These are phyloP conservation scores for Sparassis latifolia DNA, from an alignment of 1,284 basidiomycete species.

Conservation along the genomic window DNA sequence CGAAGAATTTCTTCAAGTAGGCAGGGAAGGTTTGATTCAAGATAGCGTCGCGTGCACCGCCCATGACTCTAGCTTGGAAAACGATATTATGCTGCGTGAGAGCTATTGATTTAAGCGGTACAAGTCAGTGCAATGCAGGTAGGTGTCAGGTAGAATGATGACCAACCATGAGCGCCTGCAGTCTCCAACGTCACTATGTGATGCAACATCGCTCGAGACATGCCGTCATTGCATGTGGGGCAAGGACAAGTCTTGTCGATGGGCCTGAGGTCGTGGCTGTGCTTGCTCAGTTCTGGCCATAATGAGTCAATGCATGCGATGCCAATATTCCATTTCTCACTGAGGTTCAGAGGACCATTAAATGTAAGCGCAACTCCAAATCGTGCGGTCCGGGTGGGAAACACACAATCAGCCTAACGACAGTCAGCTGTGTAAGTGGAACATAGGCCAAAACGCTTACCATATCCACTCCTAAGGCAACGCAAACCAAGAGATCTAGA, in stretches of 20 bases:
- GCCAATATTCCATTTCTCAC: slow-evolving; percentile 32
- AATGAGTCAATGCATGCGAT: neutral
- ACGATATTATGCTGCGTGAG: slow-evolving; percentile 75
- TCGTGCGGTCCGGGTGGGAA: slow-evolving; percentile 80
- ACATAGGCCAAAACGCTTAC: slow-evolving; percentile 29
- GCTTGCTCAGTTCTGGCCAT: slow-evolving; percentile 52
- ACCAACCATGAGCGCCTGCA: slow-evolving; percentile 68
- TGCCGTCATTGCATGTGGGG: slow-evolving; percentile 64
- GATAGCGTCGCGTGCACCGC: slow-evolving; percentile 71
- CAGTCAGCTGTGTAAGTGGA: neutral
- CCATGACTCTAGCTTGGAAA: slow-evolving; percentile 81
- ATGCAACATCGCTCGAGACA: slow-evolving; percentile 65
- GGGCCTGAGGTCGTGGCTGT: slow-evolving; percentile 58
- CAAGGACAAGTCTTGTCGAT: slow-evolving; percentile 76
- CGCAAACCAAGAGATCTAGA: slow-evolving; percentile 76
- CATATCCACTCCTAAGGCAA: slow-evolving; percentile 87
- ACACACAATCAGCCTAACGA: slow-evolving; percentile 78
- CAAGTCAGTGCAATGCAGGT: neutral
- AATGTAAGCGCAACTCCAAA: slow-evolving; percentile 83
- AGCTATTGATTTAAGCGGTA: slow-evolving; percentile 32
- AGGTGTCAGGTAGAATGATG: neutral
- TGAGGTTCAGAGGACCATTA: slow-evolving; percentile 72
- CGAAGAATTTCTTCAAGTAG: slow-evolving; percentile 70
- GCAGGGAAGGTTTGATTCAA: slow-evolving; percentile 67
- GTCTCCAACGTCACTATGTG: slow-evolving; percentile 74